A percentile compares a stretch with the other conserved stretches of the same genome.
These are phyloP conservation scores for Globisporangium okanoganense DNA, from an alignment of 352 stramenopile genomes.

Conservation along the genomic window DNA sequence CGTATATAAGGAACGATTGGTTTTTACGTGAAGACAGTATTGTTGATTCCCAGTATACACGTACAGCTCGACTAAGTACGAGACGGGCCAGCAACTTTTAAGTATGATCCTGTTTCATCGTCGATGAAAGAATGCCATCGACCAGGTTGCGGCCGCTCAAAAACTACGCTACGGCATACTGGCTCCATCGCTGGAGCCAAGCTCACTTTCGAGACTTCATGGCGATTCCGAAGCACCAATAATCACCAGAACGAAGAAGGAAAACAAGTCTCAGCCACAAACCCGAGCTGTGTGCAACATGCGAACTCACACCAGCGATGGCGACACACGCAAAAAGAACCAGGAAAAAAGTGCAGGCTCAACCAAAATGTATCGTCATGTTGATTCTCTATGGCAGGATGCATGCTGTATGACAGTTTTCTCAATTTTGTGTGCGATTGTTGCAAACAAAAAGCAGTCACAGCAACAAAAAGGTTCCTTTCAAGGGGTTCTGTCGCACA, in stretches of 20 bases:
- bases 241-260: too few relatives aligned
- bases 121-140: too few relatives aligned
- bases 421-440: constrained; percentile 8
- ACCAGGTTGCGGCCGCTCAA: neutral
- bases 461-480: constrained; percentile 3
- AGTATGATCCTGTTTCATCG: too few relatives aligned
- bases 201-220: neutral
- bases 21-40: too few relatives aligned
- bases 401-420: constrained; percentile 2
- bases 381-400: neutral
- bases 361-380: neutral
- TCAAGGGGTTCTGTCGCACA: constrained; percentile 9
- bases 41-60: too few relatives aligned
- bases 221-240: too few relatives aligned
- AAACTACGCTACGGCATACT: neutral
- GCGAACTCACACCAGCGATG: too few relatives aligned
- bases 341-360: neutral
- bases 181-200: neutral
- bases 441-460: constrained; percentile 8
- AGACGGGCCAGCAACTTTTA: too few relatives aligned
- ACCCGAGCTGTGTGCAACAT: too few relatives aligned
- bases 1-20: too few relatives aligned
- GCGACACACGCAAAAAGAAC: neutral
- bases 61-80: too few relatives aligned
- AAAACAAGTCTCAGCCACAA: too few relatives aligned